Evolutionary conservation across 73 alveolate genomes (phyloP).

Genomic region (Paramecium tetraurelia): DNA sequence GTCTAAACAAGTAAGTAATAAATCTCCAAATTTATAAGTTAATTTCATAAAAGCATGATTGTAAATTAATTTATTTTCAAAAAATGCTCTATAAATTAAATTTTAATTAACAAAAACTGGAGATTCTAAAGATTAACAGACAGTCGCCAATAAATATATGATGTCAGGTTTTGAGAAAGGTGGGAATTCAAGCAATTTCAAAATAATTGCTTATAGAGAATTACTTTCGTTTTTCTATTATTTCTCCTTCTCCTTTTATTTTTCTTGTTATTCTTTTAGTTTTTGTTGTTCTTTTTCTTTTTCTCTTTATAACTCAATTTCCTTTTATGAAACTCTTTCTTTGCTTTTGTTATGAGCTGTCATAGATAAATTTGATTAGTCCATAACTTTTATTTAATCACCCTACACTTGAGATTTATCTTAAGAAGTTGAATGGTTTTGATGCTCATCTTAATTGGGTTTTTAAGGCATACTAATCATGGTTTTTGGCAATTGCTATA

Average conservation of each 20-base stretch:
- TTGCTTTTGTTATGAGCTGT: background rate
- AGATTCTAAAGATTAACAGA: background rate
- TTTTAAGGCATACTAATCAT: background rate
- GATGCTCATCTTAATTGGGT: background rate
- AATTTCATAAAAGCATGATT: conserved; percentile 42
- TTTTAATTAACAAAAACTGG: conserved; percentile 29
- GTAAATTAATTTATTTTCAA: background rate
- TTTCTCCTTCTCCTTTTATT: background rate
- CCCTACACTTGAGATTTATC: background rate
- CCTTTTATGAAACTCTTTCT: background rate
- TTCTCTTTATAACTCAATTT: background rate
- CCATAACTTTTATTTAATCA: background rate
- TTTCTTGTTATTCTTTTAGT: background rate
- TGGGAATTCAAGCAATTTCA: background rate
- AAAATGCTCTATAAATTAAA: conserved; percentile 12
- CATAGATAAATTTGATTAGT: background rate
- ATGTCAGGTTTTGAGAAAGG: conserved; percentile 32
- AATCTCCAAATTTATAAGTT: conserved; percentile 27
- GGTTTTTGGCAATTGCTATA: background rate
- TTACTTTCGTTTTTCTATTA: background rate
- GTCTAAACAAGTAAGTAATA: background rate
- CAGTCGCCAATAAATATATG: background rate
- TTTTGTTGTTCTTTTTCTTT: background rate
- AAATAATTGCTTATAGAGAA: background rate
- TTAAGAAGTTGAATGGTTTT: background rate